These are phyloP conservation scores for Mollisia scopiformis DNA, from an alignment of 2,329 filamentous ascomycete species.

Conservation along the genomic window DNA sequence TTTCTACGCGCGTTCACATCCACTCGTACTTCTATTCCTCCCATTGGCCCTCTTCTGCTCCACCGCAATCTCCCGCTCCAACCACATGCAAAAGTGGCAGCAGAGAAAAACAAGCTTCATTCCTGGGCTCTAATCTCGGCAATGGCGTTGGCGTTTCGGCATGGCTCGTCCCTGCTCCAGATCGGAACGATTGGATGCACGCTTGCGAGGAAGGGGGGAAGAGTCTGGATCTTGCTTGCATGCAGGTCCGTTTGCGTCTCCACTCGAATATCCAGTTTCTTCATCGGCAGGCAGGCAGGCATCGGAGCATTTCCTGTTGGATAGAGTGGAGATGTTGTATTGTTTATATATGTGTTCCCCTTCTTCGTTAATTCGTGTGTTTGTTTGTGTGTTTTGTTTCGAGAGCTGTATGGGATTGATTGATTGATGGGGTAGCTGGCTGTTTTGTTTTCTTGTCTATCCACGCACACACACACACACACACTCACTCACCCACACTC, in stretches of 20 bases:
- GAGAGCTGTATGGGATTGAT: too few species aligned
- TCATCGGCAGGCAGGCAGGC: too few species aligned
- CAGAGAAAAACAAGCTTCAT: background rate
- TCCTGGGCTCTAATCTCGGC: constrained; percentile 3
- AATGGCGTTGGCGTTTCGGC: constrained; percentile 1
- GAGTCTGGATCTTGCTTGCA: too few species aligned
- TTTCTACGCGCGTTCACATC: background rate
- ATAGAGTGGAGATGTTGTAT: too few species aligned
- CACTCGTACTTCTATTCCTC: background rate
- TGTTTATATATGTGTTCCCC: too few species aligned
- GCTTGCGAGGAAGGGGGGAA: background rate
- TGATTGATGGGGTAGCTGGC: background rate
- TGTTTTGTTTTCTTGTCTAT: background rate
- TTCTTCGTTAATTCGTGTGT: too few species aligned
- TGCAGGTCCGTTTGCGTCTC: too few species aligned
- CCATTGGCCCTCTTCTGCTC: background rate
- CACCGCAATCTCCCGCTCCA: background rate
- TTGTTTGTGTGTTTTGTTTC: too few species aligned
- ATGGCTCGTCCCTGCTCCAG: background rate
- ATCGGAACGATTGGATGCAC: background rate
- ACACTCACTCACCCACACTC: background rate
- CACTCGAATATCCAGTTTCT: too few species aligned
- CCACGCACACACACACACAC: background rate
- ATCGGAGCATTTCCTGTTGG: too few species aligned
- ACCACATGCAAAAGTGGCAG: background rate